Evolutionary conservation across 495 filamentous ascomycete species (phyloP).

Genomic region (Bombardia bombarda): DNA sequence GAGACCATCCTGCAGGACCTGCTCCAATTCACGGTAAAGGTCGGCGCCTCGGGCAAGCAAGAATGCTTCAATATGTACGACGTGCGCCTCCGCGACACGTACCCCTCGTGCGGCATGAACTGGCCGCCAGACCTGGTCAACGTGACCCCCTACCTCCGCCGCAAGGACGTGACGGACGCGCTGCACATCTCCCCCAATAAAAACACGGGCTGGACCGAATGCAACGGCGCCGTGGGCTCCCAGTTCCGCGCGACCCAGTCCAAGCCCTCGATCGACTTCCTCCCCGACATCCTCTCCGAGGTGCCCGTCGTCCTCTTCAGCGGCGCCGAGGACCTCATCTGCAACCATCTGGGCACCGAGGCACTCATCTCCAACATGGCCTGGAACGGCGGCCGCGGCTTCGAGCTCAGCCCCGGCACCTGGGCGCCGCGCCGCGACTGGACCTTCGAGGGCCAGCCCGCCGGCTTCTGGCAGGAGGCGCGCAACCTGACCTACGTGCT

Average conservation of each 20-base stretch:
- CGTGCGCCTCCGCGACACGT: conserved; percentile 66
- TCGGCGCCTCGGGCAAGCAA: conserved; percentile 34
- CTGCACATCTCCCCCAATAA: conserved; percentile 79
- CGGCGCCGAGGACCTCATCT: conserved; percentile 89
- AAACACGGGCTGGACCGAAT: conserved; percentile 85
- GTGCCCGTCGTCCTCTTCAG: conserved; percentile 82
- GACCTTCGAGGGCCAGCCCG: conserved; percentile 86
- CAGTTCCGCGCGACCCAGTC: conserved; percentile 63
- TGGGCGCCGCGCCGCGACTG: conserved; percentile 89
- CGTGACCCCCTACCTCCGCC: conserved; percentile 77
- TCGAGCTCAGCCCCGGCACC: conserved; percentile 80
- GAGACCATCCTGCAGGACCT: conserved; percentile 67
- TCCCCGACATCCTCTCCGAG: conserved; percentile 69
- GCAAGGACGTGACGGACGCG: conserved; percentile 67
- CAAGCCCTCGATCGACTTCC: conserved; percentile 59
- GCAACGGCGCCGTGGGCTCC: conserved; percentile 63
- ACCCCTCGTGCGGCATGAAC: conserved; percentile 81
- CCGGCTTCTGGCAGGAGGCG: conserved; percentile 88
- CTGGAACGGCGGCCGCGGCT: conserved; percentile 85
- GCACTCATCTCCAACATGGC: conserved; percentile 82
- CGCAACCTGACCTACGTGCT: conserved; percentile 92
- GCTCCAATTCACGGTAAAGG: conserved; percentile 48
- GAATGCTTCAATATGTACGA: conserved; percentile 92
- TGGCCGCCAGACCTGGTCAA: conserved; percentile 81
- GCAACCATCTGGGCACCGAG: conserved; percentile 95